Percentiles rank a stretch among this genome's conserved stretches.
Evolutionary conservation across 371 early-diverging fungal species (phyloP).

Genomic region (Actinomucor elegans): DNA sequence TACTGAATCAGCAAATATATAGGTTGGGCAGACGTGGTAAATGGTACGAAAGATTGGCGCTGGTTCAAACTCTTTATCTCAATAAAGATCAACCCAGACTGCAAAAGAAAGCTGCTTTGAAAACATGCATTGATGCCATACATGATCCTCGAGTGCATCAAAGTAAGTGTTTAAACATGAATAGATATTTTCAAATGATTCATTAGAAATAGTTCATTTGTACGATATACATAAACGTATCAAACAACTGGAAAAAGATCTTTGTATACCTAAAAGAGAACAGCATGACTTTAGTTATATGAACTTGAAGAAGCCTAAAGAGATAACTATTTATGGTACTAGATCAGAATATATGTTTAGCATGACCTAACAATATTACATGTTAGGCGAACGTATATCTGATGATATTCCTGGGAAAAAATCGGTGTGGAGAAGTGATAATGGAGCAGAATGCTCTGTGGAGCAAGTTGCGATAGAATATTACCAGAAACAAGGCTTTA

Average conservation of each 20-base stretch:
- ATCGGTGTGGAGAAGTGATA: slow-evolving; percentile 48
- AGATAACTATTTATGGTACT: slow-evolving; percentile 40
- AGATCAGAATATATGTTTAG: no score
- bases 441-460: slow-evolving; percentile 58
- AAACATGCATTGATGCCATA: slow-evolving; percentile 55
- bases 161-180: slow-evolving; percentile 15
- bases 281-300: slow-evolving; percentile 60
- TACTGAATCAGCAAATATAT: slow-evolving; percentile 62
- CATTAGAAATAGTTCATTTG: slow-evolving; percentile 36
- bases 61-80: slow-evolving; percentile 60
- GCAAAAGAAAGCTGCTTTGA: slow-evolving; percentile 48
- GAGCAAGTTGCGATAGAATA: slow-evolving; percentile 64
- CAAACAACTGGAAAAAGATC: slow-evolving; percentile 47
- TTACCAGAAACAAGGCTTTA: slow-evolving; percentile 57
- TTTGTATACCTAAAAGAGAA: slow-evolving; percentile 54
- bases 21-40: slow-evolving; percentile 60
- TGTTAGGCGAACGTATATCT: slow-evolving; percentile 37
- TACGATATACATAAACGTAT: slow-evolving; percentile 41
- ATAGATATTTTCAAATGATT: no score
- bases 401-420: slow-evolving; percentile 29
- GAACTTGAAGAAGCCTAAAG: slow-evolving; percentile 40
- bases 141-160: slow-evolving; percentile 57
- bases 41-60: slow-evolving; percentile 73
- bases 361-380: no score
- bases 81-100: slow-evolving; percentile 24